These are phyloP conservation scores for Nakazawaea anatomiae DNA, from an alignment of 805 yeast genomes.

Conservation along the genomic window DNA sequence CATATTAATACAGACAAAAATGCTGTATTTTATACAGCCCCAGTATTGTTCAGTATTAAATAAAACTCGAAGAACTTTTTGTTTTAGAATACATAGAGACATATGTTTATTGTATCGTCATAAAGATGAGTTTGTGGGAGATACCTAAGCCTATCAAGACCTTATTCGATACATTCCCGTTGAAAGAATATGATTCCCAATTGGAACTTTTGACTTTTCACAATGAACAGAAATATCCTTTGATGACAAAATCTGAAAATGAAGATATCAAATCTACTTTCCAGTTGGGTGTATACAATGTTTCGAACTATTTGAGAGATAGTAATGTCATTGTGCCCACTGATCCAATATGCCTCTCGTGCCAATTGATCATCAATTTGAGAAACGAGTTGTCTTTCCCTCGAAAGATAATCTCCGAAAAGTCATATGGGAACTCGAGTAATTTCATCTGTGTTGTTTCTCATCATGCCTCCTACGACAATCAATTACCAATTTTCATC, in stretches of 20 bases:
- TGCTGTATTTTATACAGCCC: no score
- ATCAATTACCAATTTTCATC: slow-evolving; percentile 48
- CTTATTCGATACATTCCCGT: slow-evolving; percentile 49
- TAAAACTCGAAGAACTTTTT: no score
- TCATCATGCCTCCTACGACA: slow-evolving; percentile 41
- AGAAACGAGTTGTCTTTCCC: slow-evolving; percentile 42
- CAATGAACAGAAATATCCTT: neutral
- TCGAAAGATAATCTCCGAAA: slow-evolving; percentile 10
- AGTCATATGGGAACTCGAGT: slow-evolving; percentile 11
- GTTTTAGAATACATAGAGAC: neutral
- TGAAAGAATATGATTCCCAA: slow-evolving; percentile 34
- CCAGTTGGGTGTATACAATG: slow-evolving; percentile 49
- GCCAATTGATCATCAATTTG: slow-evolving; percentile 38
- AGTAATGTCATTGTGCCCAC: slow-evolving; percentile 34
- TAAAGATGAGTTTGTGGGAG: slow-evolving; percentile 8
- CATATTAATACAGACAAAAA: no score
- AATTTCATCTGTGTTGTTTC: slow-evolving; percentile 39
- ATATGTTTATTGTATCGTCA: neutral
- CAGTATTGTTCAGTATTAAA: no score
- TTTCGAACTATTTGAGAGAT: slow-evolving; percentile 25
- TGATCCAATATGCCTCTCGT: slow-evolving; percentile 52
- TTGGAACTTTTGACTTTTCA: slow-evolving; percentile 3
- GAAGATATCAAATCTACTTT: slow-evolving; percentile 24
- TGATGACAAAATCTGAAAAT: slow-evolving; percentile 9
- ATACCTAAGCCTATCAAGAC: slow-evolving; percentile 37